Base-by-base conservation (phyloP, 768 basidiomycete genomes). In the Chalciporus sphaerocephalus region DNA sequence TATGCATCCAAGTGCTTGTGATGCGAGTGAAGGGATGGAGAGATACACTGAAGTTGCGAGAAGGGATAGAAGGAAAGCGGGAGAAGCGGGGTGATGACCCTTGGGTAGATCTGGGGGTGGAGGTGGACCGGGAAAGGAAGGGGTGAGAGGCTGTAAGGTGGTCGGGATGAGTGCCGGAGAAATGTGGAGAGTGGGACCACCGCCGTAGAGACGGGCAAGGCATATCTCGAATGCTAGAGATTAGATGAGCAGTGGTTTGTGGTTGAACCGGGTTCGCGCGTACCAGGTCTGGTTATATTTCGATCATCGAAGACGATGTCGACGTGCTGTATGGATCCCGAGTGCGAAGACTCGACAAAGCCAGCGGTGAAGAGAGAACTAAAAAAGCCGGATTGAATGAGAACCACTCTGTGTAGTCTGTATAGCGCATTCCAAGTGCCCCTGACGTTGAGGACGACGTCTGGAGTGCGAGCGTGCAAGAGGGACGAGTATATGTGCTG, bases 361-460 rank as follows among this genome's bases (percentile, higher is more conserved):
- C 85, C 88, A 2, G 81, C 77, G 1, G 86, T 89, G 66, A 95
- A 96, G 17, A 96, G 76, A 24, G 88, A 83, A 38, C 80, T 75
- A 68, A 95, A 94, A 74, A 92, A 96, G 10, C 87, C 92, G 8
- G 91, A 82, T 65, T 95, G 93, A 34, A 92, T 90, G 48, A 95
- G 81, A 30, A 96, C 81, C 42, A 94, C 84, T 20, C 83, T 77
- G 65, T 96, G 93, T 6, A 92, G 71, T 35, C 73, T 78, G 70
- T 94, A 96, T 27, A 80, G 69, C 1, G 87, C 86, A 39, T 69
- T 64, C 91, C 82, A 85, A 3, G 81, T 72, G 4, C 80, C 85
- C 21, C 71, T 67, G 16, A 94, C 76, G 38, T 78, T 72, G 37
- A 96, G 69, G 33, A 81, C 75, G 52, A 94, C 81, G 69, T 95